Conservation (phyloP, 331 rosid genomes). For the Prunus yedoensis region DNA sequence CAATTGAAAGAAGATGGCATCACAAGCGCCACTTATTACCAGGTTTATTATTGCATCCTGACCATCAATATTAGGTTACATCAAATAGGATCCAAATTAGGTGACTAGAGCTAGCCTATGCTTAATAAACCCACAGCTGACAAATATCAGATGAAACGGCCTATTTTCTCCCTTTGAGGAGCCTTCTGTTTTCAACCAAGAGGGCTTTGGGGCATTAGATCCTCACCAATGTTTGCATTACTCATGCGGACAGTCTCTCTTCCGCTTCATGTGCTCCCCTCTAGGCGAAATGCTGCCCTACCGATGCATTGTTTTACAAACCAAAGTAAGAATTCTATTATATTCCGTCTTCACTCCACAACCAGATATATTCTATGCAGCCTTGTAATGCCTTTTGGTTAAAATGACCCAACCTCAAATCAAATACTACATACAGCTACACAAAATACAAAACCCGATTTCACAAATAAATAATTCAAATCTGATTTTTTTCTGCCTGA, state of each 20-base stretch:
- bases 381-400: background rate
- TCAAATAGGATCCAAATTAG: background rate
- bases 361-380: background rate
- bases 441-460: background rate
- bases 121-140: background rate
- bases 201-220: background rate
- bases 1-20: background rate
- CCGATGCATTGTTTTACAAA: background rate
- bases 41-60: slow-evolving; percentile 19
- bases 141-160: background rate
- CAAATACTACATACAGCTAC: background rate
- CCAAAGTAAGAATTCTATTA: background rate
- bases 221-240: slow-evolving; percentile 21
- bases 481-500: background rate
- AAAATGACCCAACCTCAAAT: background rate
- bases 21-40: background rate
- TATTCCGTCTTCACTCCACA: background rate
- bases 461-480: background rate
- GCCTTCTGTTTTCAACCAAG: background rate
- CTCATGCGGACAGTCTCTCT: slow-evolving; percentile 3
- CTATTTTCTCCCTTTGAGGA: background rate
- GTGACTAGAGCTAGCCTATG: background rate
- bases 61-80: background rate
- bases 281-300: background rate
- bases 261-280: background rate